Conservation (phyloP, 768 basidiomycete genomes). For the Boletellus ananas region DNA sequence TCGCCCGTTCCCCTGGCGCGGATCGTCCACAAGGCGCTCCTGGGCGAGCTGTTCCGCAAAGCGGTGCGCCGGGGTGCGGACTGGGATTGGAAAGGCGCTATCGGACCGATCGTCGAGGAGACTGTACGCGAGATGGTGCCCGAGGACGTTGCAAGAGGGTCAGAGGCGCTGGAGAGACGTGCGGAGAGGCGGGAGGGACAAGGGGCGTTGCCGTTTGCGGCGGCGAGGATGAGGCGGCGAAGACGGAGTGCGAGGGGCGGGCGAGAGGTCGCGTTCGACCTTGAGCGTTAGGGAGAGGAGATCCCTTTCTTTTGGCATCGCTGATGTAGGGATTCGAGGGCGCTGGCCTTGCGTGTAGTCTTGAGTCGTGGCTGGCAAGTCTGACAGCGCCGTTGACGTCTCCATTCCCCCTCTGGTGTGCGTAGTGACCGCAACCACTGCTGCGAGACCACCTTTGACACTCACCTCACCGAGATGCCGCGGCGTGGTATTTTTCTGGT, state of each 20-base stretch:
- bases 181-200: neutral
- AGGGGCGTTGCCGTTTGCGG: slow-evolving; percentile 15
- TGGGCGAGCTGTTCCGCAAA: slow-evolving; percentile 23
- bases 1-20: slow-evolving; percentile 21
- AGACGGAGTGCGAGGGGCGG: slow-evolving; percentile 18
- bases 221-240: slow-evolving; percentile 25
- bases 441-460: no score
- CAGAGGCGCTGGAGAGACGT: neutral
- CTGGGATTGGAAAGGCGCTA: slow-evolving; percentile 25
- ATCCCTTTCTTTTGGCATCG: neutral
- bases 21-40: slow-evolving; percentile 17
- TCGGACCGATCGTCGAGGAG: slow-evolving; percentile 13
- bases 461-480: no score
- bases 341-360: no score
- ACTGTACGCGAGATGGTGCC: slow-evolving; percentile 21
- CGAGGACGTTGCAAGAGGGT: neutral
- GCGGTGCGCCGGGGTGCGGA: slow-evolving; percentile 9
- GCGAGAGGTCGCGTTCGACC: slow-evolving; percentile 14
- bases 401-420: no score
- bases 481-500: no score
- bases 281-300: neutral
- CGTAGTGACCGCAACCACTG: no score
- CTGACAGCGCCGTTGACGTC: no score
- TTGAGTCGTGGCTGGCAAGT: no score
- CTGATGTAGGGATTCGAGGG: no score